These are phyloP conservation scores for Lecanicillium sp. DNA, from an alignment of 2,329 filamentous ascomycete species.

Conservation along the genomic window DNA sequence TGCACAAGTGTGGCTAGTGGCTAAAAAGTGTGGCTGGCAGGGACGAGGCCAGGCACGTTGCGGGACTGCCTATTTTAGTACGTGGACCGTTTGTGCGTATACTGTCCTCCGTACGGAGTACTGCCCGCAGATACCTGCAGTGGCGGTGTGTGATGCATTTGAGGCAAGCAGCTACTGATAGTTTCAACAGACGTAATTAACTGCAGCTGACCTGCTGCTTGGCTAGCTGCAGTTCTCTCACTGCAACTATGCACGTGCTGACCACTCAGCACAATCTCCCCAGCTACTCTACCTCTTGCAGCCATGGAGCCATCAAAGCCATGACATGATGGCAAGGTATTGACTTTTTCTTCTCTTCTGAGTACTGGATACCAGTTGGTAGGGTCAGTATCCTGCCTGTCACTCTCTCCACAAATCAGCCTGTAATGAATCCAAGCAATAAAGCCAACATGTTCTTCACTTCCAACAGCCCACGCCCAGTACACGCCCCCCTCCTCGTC, in stretches of 20 bases:
- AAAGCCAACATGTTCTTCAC: too few relatives aligned
- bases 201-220: not conserved
- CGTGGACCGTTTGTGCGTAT: not conserved
- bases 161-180: too few relatives aligned
- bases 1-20: too few relatives aligned
- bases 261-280: not conserved
- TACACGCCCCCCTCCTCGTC: not conserved
- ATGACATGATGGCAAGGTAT: not conserved
- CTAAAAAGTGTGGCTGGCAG: too few relatives aligned
- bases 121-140: not conserved
- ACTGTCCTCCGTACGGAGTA: too few relatives aligned
- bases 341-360: not conserved
- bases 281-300: not conserved
- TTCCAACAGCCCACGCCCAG: too few relatives aligned
- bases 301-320: not conserved
- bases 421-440: too few relatives aligned
- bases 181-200: too few relatives aligned
- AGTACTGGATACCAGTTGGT: too few relatives aligned
- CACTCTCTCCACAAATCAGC: too few relatives aligned
- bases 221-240: not conserved
- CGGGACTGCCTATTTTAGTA: not conserved
- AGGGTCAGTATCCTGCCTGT: too few relatives aligned
- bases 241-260: not conserved
- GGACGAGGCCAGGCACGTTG: too few relatives aligned
- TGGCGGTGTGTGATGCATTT: not conserved